Base-by-base conservation (phyloP, 495 filamentous ascomycete species). In the Glonium stellatum region DNA sequence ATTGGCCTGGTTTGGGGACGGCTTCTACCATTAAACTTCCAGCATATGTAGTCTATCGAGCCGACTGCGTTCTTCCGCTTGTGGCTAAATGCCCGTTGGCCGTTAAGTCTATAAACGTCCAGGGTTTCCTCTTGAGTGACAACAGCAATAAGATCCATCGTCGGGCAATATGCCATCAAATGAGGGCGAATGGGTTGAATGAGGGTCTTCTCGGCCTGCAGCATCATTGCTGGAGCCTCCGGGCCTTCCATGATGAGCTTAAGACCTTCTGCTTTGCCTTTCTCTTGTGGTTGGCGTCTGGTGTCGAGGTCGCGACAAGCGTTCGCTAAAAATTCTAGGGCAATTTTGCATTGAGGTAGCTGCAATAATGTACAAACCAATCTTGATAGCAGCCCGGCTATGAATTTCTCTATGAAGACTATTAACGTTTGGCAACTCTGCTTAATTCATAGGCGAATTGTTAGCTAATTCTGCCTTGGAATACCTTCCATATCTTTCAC, bases 61-160 rank as follows among this genome's bases (percentile, higher is more conserved):
- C 71, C 22, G 71, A 54, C 61, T 75, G 73, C n/a, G 70, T 74
- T 63, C 71, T 78, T 62, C 68, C 72, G 56, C 72, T 75, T 74
- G 70, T 82, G 57, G 5, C 87, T 83, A 66, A 92, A 86, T 1
- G 87, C 84, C 4, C 79, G 75, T 66, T 87, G 85, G 0, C 84
- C 84, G 55, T 87, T 90, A 51, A 89, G 65, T 62, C 89, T 76
- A 67, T 82, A 87, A 11, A 87, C 80, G 55, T 79, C 72, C 39
- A 89, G 68, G 55, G 83, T 76, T 25, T 84, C 79, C 59, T 86
- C 81, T 13, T 80, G 74, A 4, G 84, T 84, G n/a, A 84, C 86
- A 36, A 89, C 74, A 12, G 85, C 85, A 42, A 89, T 75, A 55
- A 96, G 78, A 73, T 93, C 88, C 81, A 92, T 88, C 23, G 82